A percentile compares a stretch with the other conserved stretches of the same genome.
Conservation (phyloP, 345 rosid species). For the Acer saccharum region DNA sequence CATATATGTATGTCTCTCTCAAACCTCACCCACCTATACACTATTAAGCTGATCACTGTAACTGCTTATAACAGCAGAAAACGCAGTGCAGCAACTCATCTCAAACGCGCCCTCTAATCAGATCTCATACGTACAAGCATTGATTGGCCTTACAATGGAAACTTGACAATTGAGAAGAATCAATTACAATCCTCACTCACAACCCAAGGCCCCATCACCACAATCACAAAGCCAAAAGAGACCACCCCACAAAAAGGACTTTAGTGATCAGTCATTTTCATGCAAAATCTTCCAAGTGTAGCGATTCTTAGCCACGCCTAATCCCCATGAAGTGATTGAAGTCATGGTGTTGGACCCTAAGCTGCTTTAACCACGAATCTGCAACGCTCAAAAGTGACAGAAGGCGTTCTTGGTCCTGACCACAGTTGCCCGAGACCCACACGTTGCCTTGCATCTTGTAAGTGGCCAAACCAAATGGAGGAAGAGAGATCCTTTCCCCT, state of each 20-base stretch:
- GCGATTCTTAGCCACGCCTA: constrained; percentile 56
- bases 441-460: constrained; percentile 98
- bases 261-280: constrained; percentile 21
- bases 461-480: constrained; percentile 92
- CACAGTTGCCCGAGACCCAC: constrained; percentile 79
- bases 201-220: background rate
- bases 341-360: constrained; percentile 96
- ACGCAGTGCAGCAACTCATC: constrained; percentile 11
- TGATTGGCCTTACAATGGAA: constrained; percentile 2
- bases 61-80: constrained; percentile 11
- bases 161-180: constrained; percentile 17
- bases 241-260: constrained; percentile 13
- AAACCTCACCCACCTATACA: constrained; percentile 20
- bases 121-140: constrained; percentile 6
- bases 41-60: constrained; percentile 4
- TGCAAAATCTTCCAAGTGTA: background rate
- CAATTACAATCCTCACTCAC: constrained; percentile 21
- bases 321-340: constrained; percentile 82
- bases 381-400: constrained; percentile 86
- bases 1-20: constrained; percentile 11
- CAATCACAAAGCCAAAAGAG: background rate
- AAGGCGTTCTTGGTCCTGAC: constrained; percentile 82
- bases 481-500: constrained; percentile 67
- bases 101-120: constrained; percentile 16
- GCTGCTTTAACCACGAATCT: constrained; percentile 98